Conservation (phyloP, 805 yeast species). For the Ogataea nakhonphanomensis region DNA sequence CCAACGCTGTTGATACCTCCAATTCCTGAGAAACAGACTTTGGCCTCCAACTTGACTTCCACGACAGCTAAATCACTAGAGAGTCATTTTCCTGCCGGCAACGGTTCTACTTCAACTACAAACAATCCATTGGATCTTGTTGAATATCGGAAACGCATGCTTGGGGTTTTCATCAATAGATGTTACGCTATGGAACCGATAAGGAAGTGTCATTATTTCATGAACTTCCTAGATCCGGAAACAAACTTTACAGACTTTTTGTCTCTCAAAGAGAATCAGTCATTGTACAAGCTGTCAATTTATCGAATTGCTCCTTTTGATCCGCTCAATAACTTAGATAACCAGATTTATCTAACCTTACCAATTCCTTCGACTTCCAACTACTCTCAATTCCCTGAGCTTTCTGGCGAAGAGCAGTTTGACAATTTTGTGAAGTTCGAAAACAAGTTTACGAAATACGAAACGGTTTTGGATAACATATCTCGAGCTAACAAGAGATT, state of each 20-base stretch:
- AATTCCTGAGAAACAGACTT: constrained; percentile 80
- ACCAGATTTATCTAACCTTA: constrained; percentile 51
- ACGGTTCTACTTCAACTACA: neutral
- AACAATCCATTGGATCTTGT: constrained; percentile 21
- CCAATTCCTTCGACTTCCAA: constrained; percentile 50
- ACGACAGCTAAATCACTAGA: constrained; percentile 29
- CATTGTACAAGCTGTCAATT: constrained; percentile 46
- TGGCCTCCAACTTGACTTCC: constrained; percentile 35
- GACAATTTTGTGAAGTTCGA: constrained; percentile 29
- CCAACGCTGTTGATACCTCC: constrained; percentile 90
- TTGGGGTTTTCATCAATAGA: constrained; percentile 72
- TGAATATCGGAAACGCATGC: constrained; percentile 70
- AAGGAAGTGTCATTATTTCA: constrained; percentile 57
- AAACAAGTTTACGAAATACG: constrained; percentile 33
- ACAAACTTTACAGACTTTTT: constrained; percentile 79
- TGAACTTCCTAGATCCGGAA: constrained; percentile 81
- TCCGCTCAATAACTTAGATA: constrained; percentile 52
- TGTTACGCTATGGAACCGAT: constrained; percentile 61
- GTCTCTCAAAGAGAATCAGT: constrained; percentile 49
- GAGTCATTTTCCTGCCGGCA: constrained; percentile 3
- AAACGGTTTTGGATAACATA: constrained; percentile 31
- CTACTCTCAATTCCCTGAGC: constrained; percentile 24
- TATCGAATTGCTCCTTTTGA: constrained; percentile 60
- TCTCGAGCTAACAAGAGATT: constrained; percentile 42
- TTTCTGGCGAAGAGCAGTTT: constrained; percentile 28